Conservation (phyloP, 495 filamentous ascomycete genomes). For the Arthonia radiata region DNA sequence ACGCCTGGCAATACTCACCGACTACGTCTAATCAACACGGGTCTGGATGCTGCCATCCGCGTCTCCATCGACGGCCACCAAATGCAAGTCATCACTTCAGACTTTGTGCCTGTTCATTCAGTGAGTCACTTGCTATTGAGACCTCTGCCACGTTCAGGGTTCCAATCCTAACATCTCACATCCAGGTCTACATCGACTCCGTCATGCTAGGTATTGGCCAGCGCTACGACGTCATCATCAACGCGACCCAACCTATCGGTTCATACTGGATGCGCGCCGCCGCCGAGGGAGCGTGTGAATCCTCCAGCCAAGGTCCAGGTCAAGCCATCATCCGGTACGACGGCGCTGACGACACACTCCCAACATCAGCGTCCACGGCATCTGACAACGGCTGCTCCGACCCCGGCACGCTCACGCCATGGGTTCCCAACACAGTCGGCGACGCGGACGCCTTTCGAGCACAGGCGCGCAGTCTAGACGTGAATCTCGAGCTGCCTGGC, state of each 20-base stretch:
- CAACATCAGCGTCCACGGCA: not conserved
- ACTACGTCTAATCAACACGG: conserved; percentile 14
- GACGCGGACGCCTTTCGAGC: not conserved
- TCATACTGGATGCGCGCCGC: conserved; percentile 16
- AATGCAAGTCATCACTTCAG: conserved; percentile 12
- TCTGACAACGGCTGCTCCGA: not conserved
- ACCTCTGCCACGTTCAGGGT: too few species aligned
- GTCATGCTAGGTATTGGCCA: conserved; percentile 9
- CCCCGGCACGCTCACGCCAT: not conserved
- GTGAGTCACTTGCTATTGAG: too few species aligned
- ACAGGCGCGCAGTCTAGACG: not conserved
- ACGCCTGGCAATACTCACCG: conserved; percentile 13
- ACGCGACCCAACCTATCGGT: conserved; percentile 12
- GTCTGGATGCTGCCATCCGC: conserved; percentile 11
- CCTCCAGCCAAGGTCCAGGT: conserved; percentile 5
- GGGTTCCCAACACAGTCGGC: not conserved
- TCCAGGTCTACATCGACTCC: too few species aligned
- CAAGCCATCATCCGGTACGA: conserved; percentile 12
- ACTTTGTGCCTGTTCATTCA: conserved; percentile 15
- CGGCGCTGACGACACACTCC: conserved; percentile 3
- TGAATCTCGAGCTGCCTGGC: not conserved
- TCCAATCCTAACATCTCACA: too few species aligned
- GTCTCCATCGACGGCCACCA: conserved; percentile 13
- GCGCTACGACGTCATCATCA: conserved; percentile 17
- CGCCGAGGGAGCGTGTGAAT: conserved; percentile 6